Conservation (phyloP, 1,284 basidiomycete genomes). For the Apiotrichum sp. region DNA sequence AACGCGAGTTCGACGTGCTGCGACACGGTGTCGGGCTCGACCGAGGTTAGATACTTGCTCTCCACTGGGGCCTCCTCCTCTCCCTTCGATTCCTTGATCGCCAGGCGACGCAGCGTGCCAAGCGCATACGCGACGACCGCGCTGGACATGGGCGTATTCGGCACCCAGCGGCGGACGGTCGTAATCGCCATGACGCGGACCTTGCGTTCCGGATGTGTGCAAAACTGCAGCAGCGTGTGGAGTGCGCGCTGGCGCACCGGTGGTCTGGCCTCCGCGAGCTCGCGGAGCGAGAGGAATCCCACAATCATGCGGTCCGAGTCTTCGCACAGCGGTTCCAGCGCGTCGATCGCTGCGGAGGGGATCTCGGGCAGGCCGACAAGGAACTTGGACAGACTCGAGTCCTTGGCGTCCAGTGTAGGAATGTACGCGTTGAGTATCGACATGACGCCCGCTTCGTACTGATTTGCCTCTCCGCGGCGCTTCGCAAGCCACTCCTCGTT, state of each 20-base stretch:
- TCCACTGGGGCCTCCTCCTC: conserved; percentile 15
- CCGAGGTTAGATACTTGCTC: conserved; percentile 56
- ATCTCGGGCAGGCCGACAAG: conserved; percentile 77
- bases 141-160: conserved; percentile 71
- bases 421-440: conserved; percentile 67
- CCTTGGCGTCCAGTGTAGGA: conserved; percentile 67
- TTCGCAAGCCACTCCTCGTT: conserved; percentile 86
- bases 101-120: conserved; percentile 41
- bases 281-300: conserved; percentile 79
- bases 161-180: conserved; percentile 86
- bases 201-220: conserved; percentile 80
- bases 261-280: conserved; percentile 75
- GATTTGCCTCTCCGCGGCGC: conserved; percentile 59
- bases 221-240: conserved; percentile 73
- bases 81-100: conserved; percentile 8
- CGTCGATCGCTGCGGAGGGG: conserved; percentile 64
- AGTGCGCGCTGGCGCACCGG: conserved; percentile 70
- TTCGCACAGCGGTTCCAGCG: conserved; percentile 72
- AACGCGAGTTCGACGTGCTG: conserved; percentile 89
- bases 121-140: conserved; percentile 47
- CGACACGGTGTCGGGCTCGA: conserved; percentile 64
- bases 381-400: conserved; percentile 73
- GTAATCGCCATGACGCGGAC: conserved; percentile 86
- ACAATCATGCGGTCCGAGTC: conserved; percentile 75
- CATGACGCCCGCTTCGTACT: conserved; percentile 42